Base-by-base conservation (phyloP, 257 asterid species). In the Nyctanthes arbortristis region DNA sequence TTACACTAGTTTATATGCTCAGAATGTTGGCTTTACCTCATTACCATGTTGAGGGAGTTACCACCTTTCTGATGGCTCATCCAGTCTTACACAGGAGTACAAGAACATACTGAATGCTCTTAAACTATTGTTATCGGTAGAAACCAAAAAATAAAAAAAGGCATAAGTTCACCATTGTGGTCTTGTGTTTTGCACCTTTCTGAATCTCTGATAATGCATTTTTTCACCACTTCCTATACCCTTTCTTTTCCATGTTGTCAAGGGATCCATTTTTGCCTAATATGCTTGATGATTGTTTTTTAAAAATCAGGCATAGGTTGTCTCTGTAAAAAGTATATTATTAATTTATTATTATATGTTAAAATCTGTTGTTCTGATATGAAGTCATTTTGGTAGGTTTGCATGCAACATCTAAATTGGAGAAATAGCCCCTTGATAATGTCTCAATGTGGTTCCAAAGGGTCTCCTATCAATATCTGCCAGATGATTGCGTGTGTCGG, bases 401-500 rank as follows among this genome's bases (percentile, higher is more conserved):
- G 97, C 76, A 84, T 91, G 96, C 68, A 52, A 28, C 82, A 87
- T 73, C 83, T 89, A 59, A 67, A 87, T 70, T 93, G 99, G 99
- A 87, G 97, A 89, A 93, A 93, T 72, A 91, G 97, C 75, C 96
- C 99, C 69, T 76, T 93, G 31, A 93, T 93, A 58, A 93, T 93
- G 99, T 91, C 97, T 31, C 96, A 87, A 52, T 93, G 99, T 85
- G 99, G 99, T 77, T 93, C 99, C 72, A 93, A 93, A 83, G 99
- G 99, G 75, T 91, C 97, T 76, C 96, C 91, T 20, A 87, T 89
- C 70, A 93, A 93, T 77, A 91, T 93, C 73, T 84, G 96, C 83
- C 99, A 93, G 93, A 93, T 93, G 99, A 79, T 91, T 82, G 97
- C 96, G 31, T 93, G 99, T 29, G 99, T 93, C 59, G 99, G 99